Evolutionary conservation across 805 yeast species (phyloP).

Genomic region (Cyberlindnera saturnus): DNA sequence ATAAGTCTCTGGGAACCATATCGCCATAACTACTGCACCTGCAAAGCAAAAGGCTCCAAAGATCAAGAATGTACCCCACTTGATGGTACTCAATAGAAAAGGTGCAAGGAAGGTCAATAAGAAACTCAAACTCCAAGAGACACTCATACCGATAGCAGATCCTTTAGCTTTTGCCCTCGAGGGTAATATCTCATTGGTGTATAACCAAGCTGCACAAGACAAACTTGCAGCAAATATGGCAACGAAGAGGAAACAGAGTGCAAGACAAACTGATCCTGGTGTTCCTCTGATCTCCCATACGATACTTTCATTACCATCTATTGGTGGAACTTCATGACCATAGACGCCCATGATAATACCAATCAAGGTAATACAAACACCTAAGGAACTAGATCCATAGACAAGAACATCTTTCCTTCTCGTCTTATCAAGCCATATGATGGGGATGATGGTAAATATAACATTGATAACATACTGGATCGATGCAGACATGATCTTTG

Average conservation of each 20-base stretch:
- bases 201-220: constrained; percentile 43
- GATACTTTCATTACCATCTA: constrained; percentile 28
- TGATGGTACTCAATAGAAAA: constrained; percentile 27
- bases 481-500: constrained; percentile 29
- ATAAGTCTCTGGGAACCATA: constrained; percentile 41
- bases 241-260: constrained; percentile 38
- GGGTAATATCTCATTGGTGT: constrained; percentile 45
- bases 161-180: constrained; percentile 40
- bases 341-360: constrained; percentile 30
- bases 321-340: constrained; percentile 29
- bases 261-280: constrained; percentile 38
- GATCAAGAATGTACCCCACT: constrained; percentile 35
- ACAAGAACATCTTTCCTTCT: constrained; percentile 42
- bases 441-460: constrained; percentile 38
- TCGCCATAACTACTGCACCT: constrained; percentile 26
- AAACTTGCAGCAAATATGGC: constrained; percentile 42
- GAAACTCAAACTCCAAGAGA: constrained; percentile 39
- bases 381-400: constrained; percentile 36
- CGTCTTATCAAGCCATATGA: constrained; percentile 35
- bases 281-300: constrained; percentile 31
- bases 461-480: constrained; percentile 36
- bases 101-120: constrained; percentile 36
- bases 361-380: constrained; percentile 29
- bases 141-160: constrained; percentile 37
- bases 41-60: constrained; percentile 30